A percentile compares a stretch with the other conserved stretches of the same genome.
Evolutionary conservation across 2,329 filamentous ascomycete genomes (phyloP).

Genomic region (Pseudogymnoascus sp.): DNA sequence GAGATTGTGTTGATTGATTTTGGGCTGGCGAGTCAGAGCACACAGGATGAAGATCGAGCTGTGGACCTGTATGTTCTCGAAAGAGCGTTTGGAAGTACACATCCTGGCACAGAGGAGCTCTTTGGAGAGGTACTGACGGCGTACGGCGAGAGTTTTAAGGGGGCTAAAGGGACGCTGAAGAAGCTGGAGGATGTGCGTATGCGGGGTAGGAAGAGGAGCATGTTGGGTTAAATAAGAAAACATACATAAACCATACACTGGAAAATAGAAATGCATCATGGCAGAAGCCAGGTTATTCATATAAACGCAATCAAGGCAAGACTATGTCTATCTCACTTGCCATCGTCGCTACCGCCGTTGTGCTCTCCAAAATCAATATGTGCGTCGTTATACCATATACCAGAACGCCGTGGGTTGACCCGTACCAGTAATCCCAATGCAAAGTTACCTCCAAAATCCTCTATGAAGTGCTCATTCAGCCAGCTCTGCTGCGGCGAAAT

Average conservation of each 20-base stretch:
- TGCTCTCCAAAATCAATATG: slow-evolving; percentile 3
- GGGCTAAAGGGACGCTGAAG: slow-evolving; percentile 65
- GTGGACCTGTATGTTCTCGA: slow-evolving; percentile 96
- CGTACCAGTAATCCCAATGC: slow-evolving; percentile 2
- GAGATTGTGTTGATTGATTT: slow-evolving; percentile 92
- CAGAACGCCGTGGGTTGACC: neutral
- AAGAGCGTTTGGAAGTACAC: slow-evolving; percentile 87
- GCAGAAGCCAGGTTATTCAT: neutral
- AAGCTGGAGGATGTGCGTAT: slow-evolving; percentile 86
- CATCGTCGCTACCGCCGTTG: neutral
- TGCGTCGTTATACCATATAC: slow-evolving; percentile 2
- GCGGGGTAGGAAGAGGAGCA: slow-evolving; percentile 92
- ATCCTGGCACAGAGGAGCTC: slow-evolving; percentile 73
- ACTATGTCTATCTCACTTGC: neutral
- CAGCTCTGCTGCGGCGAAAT: slow-evolving; percentile 80
- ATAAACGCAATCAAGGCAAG: neutral
- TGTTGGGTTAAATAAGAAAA: slow-evolving; percentile 61
- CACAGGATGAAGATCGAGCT: slow-evolving; percentile 83
- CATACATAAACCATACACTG: neutral
- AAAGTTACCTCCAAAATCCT: slow-evolving; percentile 16
- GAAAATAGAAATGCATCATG: neutral
- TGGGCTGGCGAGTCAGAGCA: slow-evolving; percentile 73
- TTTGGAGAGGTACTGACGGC: slow-evolving; percentile 66
- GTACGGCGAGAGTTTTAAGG: slow-evolving; percentile 70
- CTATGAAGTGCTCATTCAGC: slow-evolving; percentile 30